These are phyloP conservation scores for Cryptomeria japonica DNA, from an alignment of 75 land plant genomes.

Conservation along the genomic window DNA sequence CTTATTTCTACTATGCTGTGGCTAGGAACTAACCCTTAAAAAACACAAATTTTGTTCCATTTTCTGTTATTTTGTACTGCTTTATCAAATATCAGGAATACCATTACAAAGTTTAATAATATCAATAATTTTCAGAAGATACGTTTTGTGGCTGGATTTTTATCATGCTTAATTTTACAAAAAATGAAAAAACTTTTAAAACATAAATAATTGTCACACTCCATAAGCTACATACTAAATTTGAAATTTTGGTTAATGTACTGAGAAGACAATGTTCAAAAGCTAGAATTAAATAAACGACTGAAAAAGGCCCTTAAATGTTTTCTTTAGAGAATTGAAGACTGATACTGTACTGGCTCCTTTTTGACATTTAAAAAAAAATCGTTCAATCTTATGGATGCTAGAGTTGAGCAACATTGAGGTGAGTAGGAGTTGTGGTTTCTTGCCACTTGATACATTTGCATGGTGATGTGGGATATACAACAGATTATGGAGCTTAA, in stretches of 20 bases:
- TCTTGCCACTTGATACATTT: neutral
- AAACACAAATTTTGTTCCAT: no score
- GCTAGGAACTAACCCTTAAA: no score
- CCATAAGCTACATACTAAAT: neutral
- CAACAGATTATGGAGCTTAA: neutral
- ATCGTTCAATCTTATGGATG: neutral
- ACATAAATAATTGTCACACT: no score
- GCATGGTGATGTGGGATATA: neutral
- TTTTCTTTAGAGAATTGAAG: neutral
- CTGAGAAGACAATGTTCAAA: neutral
- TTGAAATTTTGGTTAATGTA: neutral
- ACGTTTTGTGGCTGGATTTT: neutral
- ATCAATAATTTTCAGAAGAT: neutral
- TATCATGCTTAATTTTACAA: no score
- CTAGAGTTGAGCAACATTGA: neutral
- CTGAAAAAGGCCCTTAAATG: neutral
- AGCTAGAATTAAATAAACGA: neutral
- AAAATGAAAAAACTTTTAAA: no score
- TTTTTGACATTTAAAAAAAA: neutral
- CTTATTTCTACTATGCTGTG: no score
- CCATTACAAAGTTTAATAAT: neutral
- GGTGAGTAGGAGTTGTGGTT: neutral
- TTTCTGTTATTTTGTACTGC: no score
- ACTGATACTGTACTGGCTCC: no score
- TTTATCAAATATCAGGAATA: no score